Evolutionary conservation across 148 eudicot species (phyloP).

Genomic region (Silene uniflora): DNA sequence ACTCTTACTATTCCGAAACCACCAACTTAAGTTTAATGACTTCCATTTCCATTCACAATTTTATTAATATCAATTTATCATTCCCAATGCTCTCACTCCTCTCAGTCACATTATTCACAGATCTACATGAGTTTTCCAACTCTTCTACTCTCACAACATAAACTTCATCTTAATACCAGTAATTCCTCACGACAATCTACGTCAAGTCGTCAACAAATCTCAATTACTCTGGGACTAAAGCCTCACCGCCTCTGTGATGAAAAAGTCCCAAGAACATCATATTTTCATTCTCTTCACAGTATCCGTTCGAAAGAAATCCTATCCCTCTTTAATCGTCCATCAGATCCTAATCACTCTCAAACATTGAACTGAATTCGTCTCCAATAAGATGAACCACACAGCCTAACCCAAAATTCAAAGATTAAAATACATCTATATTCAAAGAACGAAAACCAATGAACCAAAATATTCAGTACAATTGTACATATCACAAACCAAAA

Average conservation of each 20-base stretch:
- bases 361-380: not conserved
- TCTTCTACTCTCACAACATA: not conserved
- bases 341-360: not conserved
- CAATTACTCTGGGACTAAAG: not conserved
- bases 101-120: not conserved
- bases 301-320: not conserved
- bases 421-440: too few relatives aligned
- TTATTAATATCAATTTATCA: too few relatives aligned
- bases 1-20: too few relatives aligned
- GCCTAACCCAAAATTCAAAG: not conserved
- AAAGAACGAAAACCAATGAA: not conserved
- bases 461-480: not conserved
- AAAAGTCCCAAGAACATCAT: not conserved
- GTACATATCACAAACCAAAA: not conserved
- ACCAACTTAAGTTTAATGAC: too few relatives aligned
- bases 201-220: not conserved
- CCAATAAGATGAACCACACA: not conserved
- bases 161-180: not conserved
- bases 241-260: not conserved
- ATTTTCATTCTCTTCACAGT: not conserved
- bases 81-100: not conserved
- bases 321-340: not conserved
- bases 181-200: not conserved
- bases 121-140: not conserved
- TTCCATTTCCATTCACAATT: too few relatives aligned